Evolutionary conservation across 306 rosid genomes (phyloP), one percentile per base, ranked within the genome.

Genomic region (Cicer yamashitae): DNA sequence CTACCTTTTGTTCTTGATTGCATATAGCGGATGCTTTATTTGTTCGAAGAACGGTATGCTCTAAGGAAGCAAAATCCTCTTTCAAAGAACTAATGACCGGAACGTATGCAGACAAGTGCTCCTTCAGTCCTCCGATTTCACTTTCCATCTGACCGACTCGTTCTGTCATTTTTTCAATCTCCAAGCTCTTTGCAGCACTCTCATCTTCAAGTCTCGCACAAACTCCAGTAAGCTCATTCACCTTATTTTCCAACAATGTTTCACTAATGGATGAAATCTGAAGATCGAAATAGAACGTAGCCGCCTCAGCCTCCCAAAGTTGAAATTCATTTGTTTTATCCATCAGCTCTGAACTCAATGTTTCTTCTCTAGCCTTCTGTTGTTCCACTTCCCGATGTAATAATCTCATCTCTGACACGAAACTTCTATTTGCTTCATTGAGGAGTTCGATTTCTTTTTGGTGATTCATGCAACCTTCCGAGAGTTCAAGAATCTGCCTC

Each of bases 221-320:
- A 75, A 81, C 92, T 43, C 84, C 86, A 64, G 88, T 51, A 76
- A 96, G 97, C 76, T 96, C 99, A 39, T 84, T 86, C 18, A 96
- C 92, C 85, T 88, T 89, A 38, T 84, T 84, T 88, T 96, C 98
- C 75, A 90, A 89, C 71, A 96, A 86, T 6, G 89, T 91, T 80
- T 96, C 99, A 72, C 85, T 94, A 8, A 89, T 81, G 44, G 96
- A 84, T 5, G 99, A 92, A 50, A 82, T 84, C 77, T 92, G 99
- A 76, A 92, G 90, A 89, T 92, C 96, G 51, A 92, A 96, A 76
- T 89, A 96, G 82, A 96, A 92, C 7, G 98, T 70, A 50, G 91
- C 84, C 58, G 99, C 98, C 82, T 96, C 99, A 22, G 91, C 91
- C 70, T 96, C 99, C 98, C 97, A 96, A 60, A 96, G 89, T 82